phyloP scores from a whole-genome alignment of 768 basidiomycete genomes.

The Daedalea quercina region DNA sequence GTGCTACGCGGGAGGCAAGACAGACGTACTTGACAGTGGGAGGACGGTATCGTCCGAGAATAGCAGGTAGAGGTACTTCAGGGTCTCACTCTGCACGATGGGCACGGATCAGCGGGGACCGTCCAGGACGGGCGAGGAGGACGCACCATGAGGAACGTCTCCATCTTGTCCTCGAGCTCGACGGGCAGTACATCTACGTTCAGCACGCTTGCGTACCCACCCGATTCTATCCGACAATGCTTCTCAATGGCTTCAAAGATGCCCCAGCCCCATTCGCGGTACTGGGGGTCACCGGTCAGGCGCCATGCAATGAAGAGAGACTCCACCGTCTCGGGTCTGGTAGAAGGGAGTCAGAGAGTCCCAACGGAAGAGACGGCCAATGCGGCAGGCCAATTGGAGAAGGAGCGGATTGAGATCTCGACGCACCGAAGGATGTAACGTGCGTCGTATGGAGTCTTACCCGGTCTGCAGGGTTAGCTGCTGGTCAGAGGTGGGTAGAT shows the following conservation, averaged over 20 bases:
- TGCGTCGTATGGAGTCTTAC: slow-evolving; percentile 58
- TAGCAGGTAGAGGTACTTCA: slow-evolving; percentile 87
- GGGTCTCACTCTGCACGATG: slow-evolving; percentile 63
- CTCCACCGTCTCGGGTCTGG: slow-evolving; percentile 89
- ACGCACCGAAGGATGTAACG: slow-evolving; percentile 83
- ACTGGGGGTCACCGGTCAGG: slow-evolving; percentile 77
- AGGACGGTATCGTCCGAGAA: slow-evolving; percentile 73
- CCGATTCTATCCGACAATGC: slow-evolving; percentile 68
- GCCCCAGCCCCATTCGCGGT: slow-evolving; percentile 79
- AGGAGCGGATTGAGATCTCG: not conserved
- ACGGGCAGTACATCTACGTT: slow-evolving; percentile 78
- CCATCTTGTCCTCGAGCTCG: slow-evolving; percentile 82
- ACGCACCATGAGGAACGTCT: slow-evolving; percentile 86
- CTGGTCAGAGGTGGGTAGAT: not conserved
- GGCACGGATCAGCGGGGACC: not conserved
- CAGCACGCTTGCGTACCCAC: slow-evolving; percentile 78
- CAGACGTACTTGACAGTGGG: slow-evolving; percentile 62
- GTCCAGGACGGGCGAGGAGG: not conserved
- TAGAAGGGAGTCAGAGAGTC: not conserved
- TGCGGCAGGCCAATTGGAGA: not conserved
- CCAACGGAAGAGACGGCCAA: not conserved
- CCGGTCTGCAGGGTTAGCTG: slow-evolving; percentile 17
- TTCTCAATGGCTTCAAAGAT: slow-evolving; percentile 88
- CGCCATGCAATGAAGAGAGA: slow-evolving; percentile 89
- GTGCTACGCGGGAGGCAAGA: not conserved